Evolutionary conservation across 2,329 filamentous ascomycete species (phyloP).

Genomic region (Monosporascus sp.): DNA sequence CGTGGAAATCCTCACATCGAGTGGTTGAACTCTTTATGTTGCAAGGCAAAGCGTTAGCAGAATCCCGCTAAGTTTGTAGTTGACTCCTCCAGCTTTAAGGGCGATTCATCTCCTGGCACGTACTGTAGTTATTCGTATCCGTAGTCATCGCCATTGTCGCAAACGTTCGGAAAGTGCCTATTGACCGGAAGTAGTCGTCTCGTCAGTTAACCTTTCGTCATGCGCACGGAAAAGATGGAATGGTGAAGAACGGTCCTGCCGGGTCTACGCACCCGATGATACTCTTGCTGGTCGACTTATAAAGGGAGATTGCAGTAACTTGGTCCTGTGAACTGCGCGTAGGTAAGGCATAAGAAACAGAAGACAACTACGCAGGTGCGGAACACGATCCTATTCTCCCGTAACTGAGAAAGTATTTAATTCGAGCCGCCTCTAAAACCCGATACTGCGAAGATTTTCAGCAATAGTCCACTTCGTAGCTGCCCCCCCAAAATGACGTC

Average conservation of each 20-base stretch:
- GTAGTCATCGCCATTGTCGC: conserved; percentile 64
- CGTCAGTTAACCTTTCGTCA: neutral
- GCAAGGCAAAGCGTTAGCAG: too few species aligned
- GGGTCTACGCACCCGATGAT: neutral
- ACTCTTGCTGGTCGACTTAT: neutral
- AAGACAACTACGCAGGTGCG: too few species aligned
- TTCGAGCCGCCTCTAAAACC: too few species aligned
- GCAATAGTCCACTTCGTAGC: neutral
- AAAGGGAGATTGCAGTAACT: neutral
- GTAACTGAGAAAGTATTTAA: neutral
- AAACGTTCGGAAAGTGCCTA: conserved; percentile 21
- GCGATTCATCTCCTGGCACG: too few species aligned
- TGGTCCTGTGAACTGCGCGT: conserved; percentile 9
- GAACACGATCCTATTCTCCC: neutral
- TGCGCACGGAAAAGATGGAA: too few species aligned
- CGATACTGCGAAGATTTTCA: too few species aligned
- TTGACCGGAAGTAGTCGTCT: neutral
- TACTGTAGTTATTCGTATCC: conserved; percentile 65
- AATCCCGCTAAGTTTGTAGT: too few species aligned
- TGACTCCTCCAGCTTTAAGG: too few species aligned
- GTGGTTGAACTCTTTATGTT: conserved; percentile 61
- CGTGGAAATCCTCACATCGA: conserved; percentile 59
- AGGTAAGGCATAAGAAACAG: conserved; percentile 22
- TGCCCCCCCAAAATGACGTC: neutral
- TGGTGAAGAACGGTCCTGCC: neutral